These are phyloP conservation scores for Buxus sempervirens DNA, from an alignment of 164 flowering plant genomes.

Conservation along the genomic window DNA sequence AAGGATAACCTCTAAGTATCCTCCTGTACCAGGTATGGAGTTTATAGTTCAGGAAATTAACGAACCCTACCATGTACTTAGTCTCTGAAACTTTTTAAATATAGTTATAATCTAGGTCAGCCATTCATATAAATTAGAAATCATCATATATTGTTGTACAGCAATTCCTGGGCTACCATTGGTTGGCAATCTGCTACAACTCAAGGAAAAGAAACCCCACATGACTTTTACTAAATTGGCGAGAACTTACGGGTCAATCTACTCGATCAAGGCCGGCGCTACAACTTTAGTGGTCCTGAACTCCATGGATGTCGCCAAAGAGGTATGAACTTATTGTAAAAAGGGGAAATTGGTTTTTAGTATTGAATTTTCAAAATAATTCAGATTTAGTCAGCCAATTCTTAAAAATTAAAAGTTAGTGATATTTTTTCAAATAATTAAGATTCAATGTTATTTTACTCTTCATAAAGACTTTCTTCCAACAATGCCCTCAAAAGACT, in stretches of 20 bases:
- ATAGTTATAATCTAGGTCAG: too few species aligned
- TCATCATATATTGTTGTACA: constrained; percentile 6
- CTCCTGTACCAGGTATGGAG: constrained; percentile 33
- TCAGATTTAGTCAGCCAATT: too few species aligned
- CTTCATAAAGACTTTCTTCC: too few species aligned
- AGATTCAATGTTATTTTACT: too few species aligned
- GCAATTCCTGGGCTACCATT: constrained; percentile 76
- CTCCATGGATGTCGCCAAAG: constrained; percentile 64
- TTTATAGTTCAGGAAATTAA: neutral
- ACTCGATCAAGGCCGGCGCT: constrained; percentile 68
- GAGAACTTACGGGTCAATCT: constrained; percentile 71
- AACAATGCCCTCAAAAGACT: too few species aligned
- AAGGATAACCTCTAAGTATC: constrained; percentile 1
- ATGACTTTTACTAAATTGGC: constrained; percentile 67
- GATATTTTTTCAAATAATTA: too few species aligned
- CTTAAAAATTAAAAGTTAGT: too few species aligned
- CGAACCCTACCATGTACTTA: too few species aligned
- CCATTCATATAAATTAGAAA: too few species aligned
- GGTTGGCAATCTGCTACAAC: constrained; percentile 69
- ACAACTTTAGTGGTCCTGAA: constrained; percentile 69
- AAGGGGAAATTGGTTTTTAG: too few species aligned
- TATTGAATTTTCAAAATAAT: neutral
- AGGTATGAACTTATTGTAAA: constrained; percentile 57
- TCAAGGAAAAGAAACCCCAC: constrained; percentile 80
- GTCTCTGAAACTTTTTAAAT: too few species aligned